These are phyloP conservation scores for Dryas alaskensis DNA, from an alignment of 306 rosid species.

Conservation along the genomic window DNA sequence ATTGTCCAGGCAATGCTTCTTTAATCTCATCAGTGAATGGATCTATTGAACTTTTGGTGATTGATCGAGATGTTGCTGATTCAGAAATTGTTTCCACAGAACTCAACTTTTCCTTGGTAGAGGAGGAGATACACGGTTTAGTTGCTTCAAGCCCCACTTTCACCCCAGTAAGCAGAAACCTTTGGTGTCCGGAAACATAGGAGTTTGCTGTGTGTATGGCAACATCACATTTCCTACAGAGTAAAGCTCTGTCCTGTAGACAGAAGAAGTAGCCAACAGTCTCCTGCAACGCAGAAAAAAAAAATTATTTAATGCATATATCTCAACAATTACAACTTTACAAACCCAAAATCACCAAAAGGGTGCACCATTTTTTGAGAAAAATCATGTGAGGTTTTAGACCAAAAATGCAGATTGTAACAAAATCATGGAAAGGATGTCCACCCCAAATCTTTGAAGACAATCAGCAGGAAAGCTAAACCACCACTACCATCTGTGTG, in stretches of 20 bases:
- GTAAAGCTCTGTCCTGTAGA: conserved; percentile 65
- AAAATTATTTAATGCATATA: background rate
- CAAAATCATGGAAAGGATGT: background rate
- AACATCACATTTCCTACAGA: conserved; percentile 67
- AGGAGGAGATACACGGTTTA: background rate
- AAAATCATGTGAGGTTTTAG: no score
- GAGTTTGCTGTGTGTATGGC: conserved; percentile 36
- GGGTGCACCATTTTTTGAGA: no score
- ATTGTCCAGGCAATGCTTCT: background rate
- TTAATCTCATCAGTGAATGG: background rate
- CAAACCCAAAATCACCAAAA: background rate
- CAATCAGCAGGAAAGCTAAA: background rate
- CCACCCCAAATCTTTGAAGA: no score
- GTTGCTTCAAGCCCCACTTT: conserved; percentile 34
- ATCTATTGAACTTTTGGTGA: background rate
- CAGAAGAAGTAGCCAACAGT: conserved; percentile 64
- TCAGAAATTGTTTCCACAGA: background rate
- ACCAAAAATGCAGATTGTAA: background rate
- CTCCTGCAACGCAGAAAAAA: conserved; percentile 37
- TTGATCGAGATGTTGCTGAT: background rate
- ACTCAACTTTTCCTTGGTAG: background rate
- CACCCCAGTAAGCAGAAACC: conserved; percentile 34
- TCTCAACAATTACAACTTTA: background rate
- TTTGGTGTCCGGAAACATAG: conserved; percentile 25
- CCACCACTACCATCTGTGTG: background rate